Percentiles rank a stretch among this genome's conserved stretches.
Evolutionary conservation across 192 early-diverging fungal species (phyloP).

Genomic region (Coemansia sp.): DNA sequence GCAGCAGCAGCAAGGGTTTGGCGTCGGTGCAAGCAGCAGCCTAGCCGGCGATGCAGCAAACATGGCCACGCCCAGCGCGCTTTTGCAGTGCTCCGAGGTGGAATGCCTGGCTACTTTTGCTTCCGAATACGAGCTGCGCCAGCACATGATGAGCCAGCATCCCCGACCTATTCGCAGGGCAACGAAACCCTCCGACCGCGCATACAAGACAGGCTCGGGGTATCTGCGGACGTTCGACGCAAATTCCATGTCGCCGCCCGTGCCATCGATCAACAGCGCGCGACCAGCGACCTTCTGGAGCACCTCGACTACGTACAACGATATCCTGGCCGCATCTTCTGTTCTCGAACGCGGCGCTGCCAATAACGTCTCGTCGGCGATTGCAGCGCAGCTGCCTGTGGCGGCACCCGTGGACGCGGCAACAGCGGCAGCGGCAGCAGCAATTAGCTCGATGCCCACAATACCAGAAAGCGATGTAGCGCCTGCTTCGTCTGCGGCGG

Average conservation of each 20-base stretch:
- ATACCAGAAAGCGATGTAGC: conserved; percentile 20
- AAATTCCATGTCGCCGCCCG: not conserved
- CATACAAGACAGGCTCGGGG: not conserved
- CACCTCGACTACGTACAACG: conserved; percentile 15
- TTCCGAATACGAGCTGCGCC: conserved; percentile 30
- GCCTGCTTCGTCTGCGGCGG: not conserved
- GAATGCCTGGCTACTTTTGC: conserved; percentile 33
- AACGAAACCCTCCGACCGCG: conserved; percentile 37
- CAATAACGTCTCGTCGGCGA: not conserved
- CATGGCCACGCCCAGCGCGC: not conserved
- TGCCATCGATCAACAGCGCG: not conserved
- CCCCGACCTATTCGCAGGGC: conserved; percentile 48
- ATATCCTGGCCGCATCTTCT: conserved; percentile 19
- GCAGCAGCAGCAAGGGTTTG: not conserved
- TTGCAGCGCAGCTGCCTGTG: not conserved
- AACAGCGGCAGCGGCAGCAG: conserved; percentile 2
- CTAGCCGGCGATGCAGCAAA: not conserved
- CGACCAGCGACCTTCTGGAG: conserved; percentile 20
- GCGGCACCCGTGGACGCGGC: not conserved
- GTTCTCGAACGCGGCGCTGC: not conserved
- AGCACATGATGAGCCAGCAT: conserved; percentile 33
- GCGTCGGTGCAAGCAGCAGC: not conserved
- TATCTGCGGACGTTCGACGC: not conserved
- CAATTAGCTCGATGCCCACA: conserved; percentile 20
- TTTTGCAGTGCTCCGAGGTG: conserved; percentile 41